Base-by-base conservation (phyloP, 768 basidiomycete genomes). In the Melanogaster broomeanus region DNA sequence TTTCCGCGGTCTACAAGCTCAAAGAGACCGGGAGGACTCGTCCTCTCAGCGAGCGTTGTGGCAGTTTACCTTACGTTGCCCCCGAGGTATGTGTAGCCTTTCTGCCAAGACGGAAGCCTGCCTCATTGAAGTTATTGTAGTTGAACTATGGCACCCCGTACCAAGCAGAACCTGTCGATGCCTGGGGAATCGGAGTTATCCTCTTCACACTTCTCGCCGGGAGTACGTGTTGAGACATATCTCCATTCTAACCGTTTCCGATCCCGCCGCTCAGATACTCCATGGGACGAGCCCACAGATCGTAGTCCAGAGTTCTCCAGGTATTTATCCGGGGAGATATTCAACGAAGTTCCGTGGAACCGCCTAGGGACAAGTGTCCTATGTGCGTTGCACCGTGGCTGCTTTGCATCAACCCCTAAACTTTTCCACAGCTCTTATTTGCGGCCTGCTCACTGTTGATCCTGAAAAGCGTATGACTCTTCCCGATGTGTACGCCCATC, bases 111-210 rank as follows among this genome's bases (percentile, higher is more conserved):
- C 16, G 13, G n/a, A 18, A 22, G 15, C 35, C 12, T n/a, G 18
- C 4, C 28, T 49, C 39, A 48, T 10, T 31, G 8, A 15, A 18
- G 41, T 18, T 35, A 31, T 18, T 7, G 3, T 49, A 95, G 93
- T 68, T 96, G 28, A 85, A 84, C 31, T 73, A 72, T 4, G 75
- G 83, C 4, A 73, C 66, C 10, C 80, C 90, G 0, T 99, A 98
- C 69, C 68, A 83, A 13, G 97, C 94, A 2, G 93, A 97, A 51
- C 94, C 97, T 0, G 82, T 98, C 21, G 97, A 99, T 65, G 84
- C 92, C 9, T 99, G 97, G 97, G 93, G 93, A 0, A 82, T 91
- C 37, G 97, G 97, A 1, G 90, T 98, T 24, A 96, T 99, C 41
- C 74, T 99, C 1, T 98, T 90, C 65, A 90, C 96, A 0, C 74